Base-by-base conservation (phyloP, 1,284 basidiomycete genomes). In the Singerocomus inundabilis region DNA sequence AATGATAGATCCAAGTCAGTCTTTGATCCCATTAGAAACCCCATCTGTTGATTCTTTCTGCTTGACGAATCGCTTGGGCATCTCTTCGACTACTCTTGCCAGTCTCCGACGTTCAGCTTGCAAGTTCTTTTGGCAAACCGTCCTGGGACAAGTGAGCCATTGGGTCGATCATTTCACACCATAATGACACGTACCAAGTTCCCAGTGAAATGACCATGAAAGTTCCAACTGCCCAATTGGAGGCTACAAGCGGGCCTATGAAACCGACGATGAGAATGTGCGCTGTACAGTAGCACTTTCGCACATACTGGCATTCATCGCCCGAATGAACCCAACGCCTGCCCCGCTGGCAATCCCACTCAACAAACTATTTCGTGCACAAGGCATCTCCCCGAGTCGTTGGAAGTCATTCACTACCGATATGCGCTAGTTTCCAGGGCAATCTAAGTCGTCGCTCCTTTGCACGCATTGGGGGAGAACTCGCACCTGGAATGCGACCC, bases 311-410 rank as follows among this genome's bases (percentile, higher is more conserved):
- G 76, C 67, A 49, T 77, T 71, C 62, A 81, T 68, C 13, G 71
- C 74, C 38, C 87, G 76, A 33, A 85, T 80, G 61, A 85, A 71
- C 12, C 79, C 79, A 34, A 81, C 68, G 7, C 79, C 79, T 6
- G 68, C 71, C 3, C 79, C 80, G 46, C 76, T 77, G 35, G 75
- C 77, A 46, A 81, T 81, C 26, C 79, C 79, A 49, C 70, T 76
- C 57, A 81, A 61, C 28, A 81, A 61, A 57, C 77, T 78, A 39
- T 68, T 78, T 35, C 79, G 67, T 44, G 77, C 76, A 49, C 86
- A 89, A 11, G 86, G 87, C 12, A 88, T 75, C 57, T 86, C 74
- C 33, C 70, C 72, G 37, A 80, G 70, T 51, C 70, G 71, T 45
- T 73, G 66, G 21, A 78, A 55, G 61, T 80, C 78, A 57, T 79